Base-by-base conservation (phyloP, 2,329 filamentous ascomycete species). In the Aquanectria penicillioides region DNA sequence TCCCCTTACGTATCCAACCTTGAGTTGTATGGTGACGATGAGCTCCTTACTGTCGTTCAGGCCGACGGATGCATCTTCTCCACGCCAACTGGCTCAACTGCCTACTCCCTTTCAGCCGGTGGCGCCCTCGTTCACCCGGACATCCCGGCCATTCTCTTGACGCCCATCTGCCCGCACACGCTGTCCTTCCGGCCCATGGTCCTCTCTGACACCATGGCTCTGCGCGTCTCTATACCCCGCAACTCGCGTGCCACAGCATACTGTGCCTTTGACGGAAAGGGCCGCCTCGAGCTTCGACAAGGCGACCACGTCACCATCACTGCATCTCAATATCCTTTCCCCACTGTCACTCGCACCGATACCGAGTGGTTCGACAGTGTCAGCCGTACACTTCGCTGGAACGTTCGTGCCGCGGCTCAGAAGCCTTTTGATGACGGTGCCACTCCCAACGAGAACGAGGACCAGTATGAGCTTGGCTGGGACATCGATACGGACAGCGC, bases 301-400 rank as follows among this genome's bases (percentile, higher is more conserved):
- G 95, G 95, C 51, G 95, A 99, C 77, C 92, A 94, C 70, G 95
- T 99, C 74, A 97, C 94, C 60, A 95, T 99, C 69, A 93, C 94
- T 34, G 95, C 95, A 4, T 96, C 92, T 25, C 93, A 97, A 74
- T 99, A 97, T 71, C 95, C 95, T 0, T 98, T 99, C 80, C 95
- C 95, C 3, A 98, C 95, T 1, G 94, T 99, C 37, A 92, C 96
- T 57, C 91, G 93, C 64, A 92, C 90, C 63, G 89, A 89, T 61
- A 91, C 90, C 1, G 95, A 99, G 75, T 99, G 95, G 95, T 97
- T 99, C 73, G 92, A 97, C 75, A 96, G 92, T 71, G 93, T 99
- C 44, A 93, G 92, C 50, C 87, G 94, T 60, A 97, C 94, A 4
- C 82, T 99, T 58, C 86, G 94, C 62, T 99, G 95, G 95, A 99